A percentile compares a stretch with the other conserved stretches of the same genome.
Conservation (phyloP, 768 basidiomycete species). For the Boletus sp. region DNA sequence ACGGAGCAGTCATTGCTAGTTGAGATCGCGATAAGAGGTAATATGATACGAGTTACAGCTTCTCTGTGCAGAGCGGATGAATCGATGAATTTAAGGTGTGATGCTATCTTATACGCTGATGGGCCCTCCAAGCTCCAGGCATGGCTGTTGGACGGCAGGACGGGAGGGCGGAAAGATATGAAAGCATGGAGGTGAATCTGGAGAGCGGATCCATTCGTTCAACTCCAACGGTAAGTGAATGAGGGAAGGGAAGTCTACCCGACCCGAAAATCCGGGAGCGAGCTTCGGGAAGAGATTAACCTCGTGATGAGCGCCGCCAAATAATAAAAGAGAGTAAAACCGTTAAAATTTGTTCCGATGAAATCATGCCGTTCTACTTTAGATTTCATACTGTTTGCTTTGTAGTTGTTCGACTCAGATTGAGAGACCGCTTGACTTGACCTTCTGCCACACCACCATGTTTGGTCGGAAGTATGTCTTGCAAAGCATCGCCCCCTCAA, state of each 20-base stretch:
- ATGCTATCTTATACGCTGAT: neutral
- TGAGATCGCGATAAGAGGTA: neutral
- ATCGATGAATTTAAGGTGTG: neutral
- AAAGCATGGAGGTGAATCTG: neutral
- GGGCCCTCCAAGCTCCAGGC: conserved; percentile 1
- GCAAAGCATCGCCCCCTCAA: neutral
- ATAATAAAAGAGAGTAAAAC: neutral
- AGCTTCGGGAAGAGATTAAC: neutral
- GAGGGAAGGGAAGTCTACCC: neutral
- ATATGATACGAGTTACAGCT: neutral
- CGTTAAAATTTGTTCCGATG: neutral
- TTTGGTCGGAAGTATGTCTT: neutral
- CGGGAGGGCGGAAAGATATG: neutral
- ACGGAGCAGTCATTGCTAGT: neutral
- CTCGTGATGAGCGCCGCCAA: neutral
- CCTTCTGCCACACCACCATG: neutral
- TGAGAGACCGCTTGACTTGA: neutral
- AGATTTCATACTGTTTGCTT: neutral
- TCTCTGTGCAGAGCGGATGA: too few species aligned
- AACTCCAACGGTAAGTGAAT: neutral
- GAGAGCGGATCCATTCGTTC: neutral
- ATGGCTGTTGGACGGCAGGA: neutral
- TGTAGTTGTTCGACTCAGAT: neutral
- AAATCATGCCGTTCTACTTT: neutral
- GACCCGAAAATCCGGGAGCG: too few species aligned